Evolutionary conservation across 768 basidiomycete genomes (phyloP).

Genomic region (Boletus tomentosulus): DNA sequence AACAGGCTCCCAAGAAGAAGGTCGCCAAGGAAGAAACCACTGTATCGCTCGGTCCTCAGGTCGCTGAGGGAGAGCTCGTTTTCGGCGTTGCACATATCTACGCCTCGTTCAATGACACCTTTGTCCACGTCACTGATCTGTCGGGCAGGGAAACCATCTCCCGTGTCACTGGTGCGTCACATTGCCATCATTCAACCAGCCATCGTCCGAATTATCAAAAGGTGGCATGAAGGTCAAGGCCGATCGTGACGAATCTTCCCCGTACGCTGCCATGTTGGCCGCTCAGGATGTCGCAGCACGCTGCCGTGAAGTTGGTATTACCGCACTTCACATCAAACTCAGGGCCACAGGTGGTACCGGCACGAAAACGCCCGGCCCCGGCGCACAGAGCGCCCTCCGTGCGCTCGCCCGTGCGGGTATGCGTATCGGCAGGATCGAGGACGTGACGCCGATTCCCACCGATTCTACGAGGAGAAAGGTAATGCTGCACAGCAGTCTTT

Average conservation of each 20-base stretch:
- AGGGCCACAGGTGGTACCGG: constrained; percentile 97
- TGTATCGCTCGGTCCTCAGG: constrained; percentile 92
- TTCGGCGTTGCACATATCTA: constrained; percentile 99
- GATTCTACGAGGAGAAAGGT: constrained; percentile 98
- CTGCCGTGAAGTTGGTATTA: constrained; percentile 98
- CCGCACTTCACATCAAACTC: constrained; percentile 98
- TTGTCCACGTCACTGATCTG: constrained; percentile 98
- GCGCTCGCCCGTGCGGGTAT: constrained; percentile 98
- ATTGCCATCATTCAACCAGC: not conserved
- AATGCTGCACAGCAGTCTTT: not conserved
- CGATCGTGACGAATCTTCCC: constrained; percentile 98
- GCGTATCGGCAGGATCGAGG: constrained; percentile 97
- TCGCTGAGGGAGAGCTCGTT: constrained; percentile 93
- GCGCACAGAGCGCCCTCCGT: constrained; percentile 96
- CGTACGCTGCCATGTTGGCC: constrained; percentile 96
- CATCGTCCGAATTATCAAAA: constrained; percentile 23
- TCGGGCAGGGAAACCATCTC: constrained; percentile 99
- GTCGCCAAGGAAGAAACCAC: constrained; percentile 75
- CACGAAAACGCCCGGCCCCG: constrained; percentile 98
- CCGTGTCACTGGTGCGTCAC: constrained; percentile 82
- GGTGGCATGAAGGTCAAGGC: constrained; percentile 99
- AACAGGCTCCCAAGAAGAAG: constrained; percentile 83
- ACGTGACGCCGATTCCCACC: constrained; percentile 95
- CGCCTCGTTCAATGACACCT: constrained; percentile 99
- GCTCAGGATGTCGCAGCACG: constrained; percentile 95